Evolutionary conservation across 768 basidiomycete genomes (phyloP), one percentile per base, ranked within the genome.

Genomic region (Strobilomyces echinocephalus): DNA sequence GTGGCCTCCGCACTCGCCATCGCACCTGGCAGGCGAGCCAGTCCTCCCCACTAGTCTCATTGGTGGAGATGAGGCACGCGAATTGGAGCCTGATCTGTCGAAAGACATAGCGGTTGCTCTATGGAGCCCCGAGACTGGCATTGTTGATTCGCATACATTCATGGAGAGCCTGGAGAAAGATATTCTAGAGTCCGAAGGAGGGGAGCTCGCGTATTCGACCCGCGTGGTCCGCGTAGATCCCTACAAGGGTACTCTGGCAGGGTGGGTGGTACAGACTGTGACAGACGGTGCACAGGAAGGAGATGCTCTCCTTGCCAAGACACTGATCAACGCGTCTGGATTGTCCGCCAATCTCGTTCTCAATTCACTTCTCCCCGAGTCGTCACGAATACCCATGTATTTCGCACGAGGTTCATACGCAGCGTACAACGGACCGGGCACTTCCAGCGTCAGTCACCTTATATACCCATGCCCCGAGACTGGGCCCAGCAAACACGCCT

Each of bases 401-500:
- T 94, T 83, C 60, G 91, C 82, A 3, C 80, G 81, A 54, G 93
- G 94, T 8, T 89, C 91, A 5, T 98, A 97, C 64, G 87, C 91
- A 30, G 82, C 85, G 4, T 98, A 97, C 69, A 78, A 79, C 45
- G 94, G 95, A 7, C 84, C 85, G 0, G 93, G 92, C 1, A 75
- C 87, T 39, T 71, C 76, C 14, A 67, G 76, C 12, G 75, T 97
- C 51, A 78, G 77, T 4, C 85, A 84, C 59, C 80, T 99, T 54
- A 83, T 99, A 63, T 97, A 99, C 72, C 95, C 95, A 3, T 94
- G 90, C 57, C 94, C 95, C 5, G 77, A 82, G 49, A 79, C 77
- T 10, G 80, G 79, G 9, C 74, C 74, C 36, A 77, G 76, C 53
- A 76, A 72, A 4, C 79, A 86, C 48, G 78, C 82, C 8, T 89